phyloP scores from a whole-genome alignment of 2,329 filamentous ascomycete species.

The Fusarium torulosum region DNA sequence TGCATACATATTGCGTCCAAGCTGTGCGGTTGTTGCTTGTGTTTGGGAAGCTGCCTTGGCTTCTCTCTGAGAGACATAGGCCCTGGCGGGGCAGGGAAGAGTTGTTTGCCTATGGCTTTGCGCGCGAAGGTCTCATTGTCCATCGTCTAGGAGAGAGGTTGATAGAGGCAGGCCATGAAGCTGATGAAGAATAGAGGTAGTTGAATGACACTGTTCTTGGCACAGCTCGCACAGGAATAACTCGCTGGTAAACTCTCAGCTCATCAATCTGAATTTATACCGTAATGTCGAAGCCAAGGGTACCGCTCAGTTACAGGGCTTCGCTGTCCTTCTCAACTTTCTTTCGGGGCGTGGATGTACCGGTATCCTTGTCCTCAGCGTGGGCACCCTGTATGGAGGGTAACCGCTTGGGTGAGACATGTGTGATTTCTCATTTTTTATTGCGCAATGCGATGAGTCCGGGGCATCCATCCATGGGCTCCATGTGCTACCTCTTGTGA shows the following conservation, averaged over 20 bases:
- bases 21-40: background rate
- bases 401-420: too few relatives aligned
- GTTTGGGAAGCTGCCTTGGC: background rate
- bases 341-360: background rate
- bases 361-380: background rate
- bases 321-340: background rate
- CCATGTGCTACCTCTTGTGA: background rate
- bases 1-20: background rate
- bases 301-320: background rate
- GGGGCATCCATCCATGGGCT: background rate
- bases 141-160: background rate
- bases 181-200: too few relatives aligned
- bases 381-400: too few relatives aligned
- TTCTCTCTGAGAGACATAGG: background rate
- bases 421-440: too few relatives aligned
- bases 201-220: too few relatives aligned
- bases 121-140: background rate
- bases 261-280: background rate
- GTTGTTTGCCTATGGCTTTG: background rate
- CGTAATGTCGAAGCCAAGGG: background rate
- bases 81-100: background rate
- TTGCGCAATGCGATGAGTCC: too few relatives aligned
- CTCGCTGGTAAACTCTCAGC: too few relatives aligned
- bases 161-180: background rate
- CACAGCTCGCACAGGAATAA: too few relatives aligned